These are phyloP conservation scores for Rhododendron williamsianum DNA, from an alignment of 148 eudicot genomes.

Conservation along the genomic window DNA sequence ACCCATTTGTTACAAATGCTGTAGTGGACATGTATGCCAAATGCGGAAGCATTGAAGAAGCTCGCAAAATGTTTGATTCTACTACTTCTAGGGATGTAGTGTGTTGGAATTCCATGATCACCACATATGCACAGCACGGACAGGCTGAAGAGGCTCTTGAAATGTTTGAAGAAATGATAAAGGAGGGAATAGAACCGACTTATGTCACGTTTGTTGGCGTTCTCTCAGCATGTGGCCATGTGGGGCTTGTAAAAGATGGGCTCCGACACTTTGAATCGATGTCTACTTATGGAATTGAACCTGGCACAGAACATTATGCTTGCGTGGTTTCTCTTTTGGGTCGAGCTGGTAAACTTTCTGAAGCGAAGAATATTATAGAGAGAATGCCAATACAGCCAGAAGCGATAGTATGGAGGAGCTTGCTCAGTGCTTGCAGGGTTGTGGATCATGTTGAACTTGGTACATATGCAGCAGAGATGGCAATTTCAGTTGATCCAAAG, in stretches of 20 bases:
- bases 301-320: constrained; percentile 64
- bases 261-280: constrained; percentile 41
- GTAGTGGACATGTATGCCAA: constrained; percentile 69
- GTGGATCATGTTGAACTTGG: constrained; percentile 41
- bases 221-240: constrained; percentile 69
- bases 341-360: constrained; percentile 53
- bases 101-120: constrained; percentile 75
- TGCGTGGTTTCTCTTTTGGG: constrained; percentile 68
- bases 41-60: constrained; percentile 58
- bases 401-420: constrained; percentile 62
- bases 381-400: constrained; percentile 57
- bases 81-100: constrained; percentile 35
- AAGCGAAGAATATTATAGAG: constrained; percentile 57
- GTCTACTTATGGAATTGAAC: constrained; percentile 45
- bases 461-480: constrained; percentile 60
- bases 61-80: constrained; percentile 41
- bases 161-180: constrained; percentile 43
- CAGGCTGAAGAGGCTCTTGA: constrained; percentile 56
- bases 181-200: constrained; percentile 47
- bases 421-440: constrained; percentile 55
- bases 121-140: constrained; percentile 62
- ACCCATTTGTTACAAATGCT: constrained; percentile 49
- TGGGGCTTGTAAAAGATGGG: constrained; percentile 52
- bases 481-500: constrained; percentile 40
- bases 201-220: constrained; percentile 57